Conservation (phyloP, 345 rosid species). For the Excoecaria cochinchinensis region DNA sequence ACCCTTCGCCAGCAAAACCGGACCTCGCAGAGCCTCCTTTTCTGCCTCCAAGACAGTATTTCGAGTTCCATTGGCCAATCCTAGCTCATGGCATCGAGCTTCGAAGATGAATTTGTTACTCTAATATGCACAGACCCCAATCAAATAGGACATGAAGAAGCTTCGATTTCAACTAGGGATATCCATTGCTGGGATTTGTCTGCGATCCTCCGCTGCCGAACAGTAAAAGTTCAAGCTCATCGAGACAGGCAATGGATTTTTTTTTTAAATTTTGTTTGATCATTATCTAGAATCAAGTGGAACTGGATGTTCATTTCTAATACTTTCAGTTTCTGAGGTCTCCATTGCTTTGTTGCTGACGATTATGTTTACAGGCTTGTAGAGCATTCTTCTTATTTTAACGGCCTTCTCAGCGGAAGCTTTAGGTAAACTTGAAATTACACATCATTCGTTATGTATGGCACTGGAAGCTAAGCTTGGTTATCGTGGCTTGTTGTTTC, state of each 20-base stretch:
- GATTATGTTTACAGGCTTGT: slow-evolving; percentile 40
- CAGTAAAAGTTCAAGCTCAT: slow-evolving; percentile 44
- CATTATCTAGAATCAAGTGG: not conserved
- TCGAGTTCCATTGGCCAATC: not conserved
- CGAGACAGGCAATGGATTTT: slow-evolving; percentile 41
- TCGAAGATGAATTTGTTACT: slow-evolving; percentile 33
- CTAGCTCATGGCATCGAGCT: slow-evolving; percentile 42
- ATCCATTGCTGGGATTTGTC: slow-evolving; percentile 45
- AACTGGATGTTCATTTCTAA: not conserved
- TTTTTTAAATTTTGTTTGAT: not conserved
- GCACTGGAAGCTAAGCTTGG: not conserved
- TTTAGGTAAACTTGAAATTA: slow-evolving; percentile 44
- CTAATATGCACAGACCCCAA: slow-evolving; percentile 36
- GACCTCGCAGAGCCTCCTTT: not conserved
- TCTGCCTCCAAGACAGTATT: not conserved
- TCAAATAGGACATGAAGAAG: slow-evolving; percentile 24
- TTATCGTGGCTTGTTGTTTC: not conserved
- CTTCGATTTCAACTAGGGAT: slow-evolving; percentile 44
- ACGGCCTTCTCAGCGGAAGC: slow-evolving; percentile 59
- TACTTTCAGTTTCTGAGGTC: not conserved
- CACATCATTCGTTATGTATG: not conserved
- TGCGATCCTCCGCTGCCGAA: slow-evolving; percentile 39
- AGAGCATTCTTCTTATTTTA: slow-evolving; percentile 59
- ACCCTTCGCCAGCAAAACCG: not conserved
- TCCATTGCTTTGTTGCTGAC: not conserved